These are phyloP conservation scores for Lepidium campestre DNA, from an alignment of 441 rosid species.

Conservation along the genomic window DNA sequence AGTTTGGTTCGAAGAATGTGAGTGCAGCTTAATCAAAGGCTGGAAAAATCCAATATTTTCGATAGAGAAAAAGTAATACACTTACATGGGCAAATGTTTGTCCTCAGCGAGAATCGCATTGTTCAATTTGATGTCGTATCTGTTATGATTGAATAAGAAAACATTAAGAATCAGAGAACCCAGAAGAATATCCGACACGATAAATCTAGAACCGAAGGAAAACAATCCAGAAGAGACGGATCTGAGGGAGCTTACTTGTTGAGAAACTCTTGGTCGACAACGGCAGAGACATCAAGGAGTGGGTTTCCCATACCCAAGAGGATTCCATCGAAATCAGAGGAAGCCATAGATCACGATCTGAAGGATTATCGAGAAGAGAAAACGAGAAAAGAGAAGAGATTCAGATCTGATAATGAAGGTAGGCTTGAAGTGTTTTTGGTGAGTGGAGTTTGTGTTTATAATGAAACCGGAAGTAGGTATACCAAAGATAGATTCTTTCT, in stretches of 20 bases:
- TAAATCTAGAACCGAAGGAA: neutral
- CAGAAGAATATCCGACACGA: neutral
- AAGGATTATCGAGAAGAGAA: neutral
- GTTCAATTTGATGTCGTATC: slow-evolving; percentile 74
- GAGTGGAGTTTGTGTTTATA: neutral
- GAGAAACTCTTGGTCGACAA: slow-evolving; percentile 80
- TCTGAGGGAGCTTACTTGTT: slow-evolving; percentile 40
- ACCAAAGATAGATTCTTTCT: slow-evolving; percentile 2
- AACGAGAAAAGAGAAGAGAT: neutral
- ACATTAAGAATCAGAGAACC: neutral
- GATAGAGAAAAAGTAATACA: neutral
- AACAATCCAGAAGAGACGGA: slow-evolving; percentile 1
- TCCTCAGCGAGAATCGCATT: slow-evolving; percentile 95
- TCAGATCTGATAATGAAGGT: slow-evolving; percentile 17
- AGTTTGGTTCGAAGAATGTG: neutral
- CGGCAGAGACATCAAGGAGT: slow-evolving; percentile 87
- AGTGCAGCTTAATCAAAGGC: neutral
- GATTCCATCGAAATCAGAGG: slow-evolving; percentile 42
- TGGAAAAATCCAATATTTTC: neutral
- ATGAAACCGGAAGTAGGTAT: neutral
- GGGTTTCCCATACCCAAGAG: slow-evolving; percentile 96
- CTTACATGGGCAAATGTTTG: slow-evolving; percentile 91
- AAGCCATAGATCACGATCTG: slow-evolving; percentile 39
- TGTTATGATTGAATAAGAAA: neutral
- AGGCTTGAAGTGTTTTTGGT: neutral